Evolutionary conservation across 2,329 filamentous ascomycete species (phyloP), one percentile per base, ranked within the genome.

Genomic region (Ascochyta clinopodiicola): DNA sequence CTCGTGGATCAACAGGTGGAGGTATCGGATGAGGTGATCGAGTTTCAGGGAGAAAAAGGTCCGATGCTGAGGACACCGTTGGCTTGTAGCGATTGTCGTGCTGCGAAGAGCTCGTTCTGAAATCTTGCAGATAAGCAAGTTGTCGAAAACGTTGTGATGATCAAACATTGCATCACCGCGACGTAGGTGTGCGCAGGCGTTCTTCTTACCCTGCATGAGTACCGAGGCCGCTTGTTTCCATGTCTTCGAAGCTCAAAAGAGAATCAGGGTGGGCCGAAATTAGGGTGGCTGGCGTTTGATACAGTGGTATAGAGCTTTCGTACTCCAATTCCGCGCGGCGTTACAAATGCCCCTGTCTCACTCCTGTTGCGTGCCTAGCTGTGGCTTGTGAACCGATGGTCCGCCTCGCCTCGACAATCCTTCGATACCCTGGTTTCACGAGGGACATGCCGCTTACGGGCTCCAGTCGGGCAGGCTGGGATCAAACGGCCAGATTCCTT

Each of bases 371-470:
- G 42, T 56, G 13, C 31, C 13, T 56, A 56, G 52, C 39, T 56
- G 52, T 56, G 52, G 52, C 52, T 51, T 43, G 36, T 51, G 32
- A 51, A 43, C 37, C 36, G 52, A 38, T 34, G 47, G 32, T 29
- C 52, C 52, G 52, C n/a, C 46, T 45, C 42, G 46, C 42, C 52
- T 51, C 46, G 46, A 17, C 43, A 35, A 56, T 56, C 52, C 52
- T 56, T 51, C 43, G n/a, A 38, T 4, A 51, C 50, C 52, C 52
- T 27, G 49, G 52, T 56, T 51, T 46, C 40, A 50, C 46, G 45
- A 50, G 45, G 38, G 31, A 56, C 47, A 44, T 43, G 46, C 42
- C 46, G 37, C 37, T 56, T 21, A 40, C 45, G 31, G 32, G 42
- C 47, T 46, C 25, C 13, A 35, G 25, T 22, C 32, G 45, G 37